Evolutionary conservation across 371 early-diverging fungal species (phyloP).

Genomic region (Batrachochytrium dendrobatidis): DNA sequence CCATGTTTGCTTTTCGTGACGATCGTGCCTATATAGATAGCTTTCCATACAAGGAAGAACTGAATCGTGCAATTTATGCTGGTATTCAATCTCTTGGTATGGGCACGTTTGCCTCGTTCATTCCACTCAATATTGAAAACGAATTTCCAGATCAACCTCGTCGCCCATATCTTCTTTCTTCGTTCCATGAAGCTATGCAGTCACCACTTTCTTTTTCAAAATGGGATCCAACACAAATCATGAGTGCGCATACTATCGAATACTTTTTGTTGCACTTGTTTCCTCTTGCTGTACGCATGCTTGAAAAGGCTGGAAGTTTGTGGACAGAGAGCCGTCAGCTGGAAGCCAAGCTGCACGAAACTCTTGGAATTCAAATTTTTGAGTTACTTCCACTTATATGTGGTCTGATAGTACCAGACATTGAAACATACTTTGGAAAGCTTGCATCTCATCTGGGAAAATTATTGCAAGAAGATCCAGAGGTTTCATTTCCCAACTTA

Average conservation of each 20-base stretch:
- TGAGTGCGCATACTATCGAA: slow-evolving; percentile 65
- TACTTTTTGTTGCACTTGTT: slow-evolving; percentile 64
- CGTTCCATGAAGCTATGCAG: slow-evolving; percentile 29
- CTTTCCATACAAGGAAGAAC: slow-evolving; percentile 76
- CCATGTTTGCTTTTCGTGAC: slow-evolving; percentile 73
- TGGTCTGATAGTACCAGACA: slow-evolving; percentile 64
- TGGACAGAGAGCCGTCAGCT: slow-evolving; percentile 46
- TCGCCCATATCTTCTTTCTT: slow-evolving; percentile 39
- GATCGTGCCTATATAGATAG: slow-evolving; percentile 48
- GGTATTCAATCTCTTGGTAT: slow-evolving; percentile 79
- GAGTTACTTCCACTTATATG: slow-evolving; percentile 79
- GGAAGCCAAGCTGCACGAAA: slow-evolving; percentile 81
- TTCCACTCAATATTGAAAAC: slow-evolving; percentile 77
- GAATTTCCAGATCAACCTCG: slow-evolving; percentile 26
- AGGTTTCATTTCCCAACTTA: slow-evolving; percentile 38
- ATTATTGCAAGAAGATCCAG: slow-evolving; percentile 36
- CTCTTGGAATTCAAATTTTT: slow-evolving; percentile 85
- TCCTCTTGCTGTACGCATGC: slow-evolving; percentile 71
- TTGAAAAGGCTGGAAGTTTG: slow-evolving; percentile 56
- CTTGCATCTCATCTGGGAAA: slow-evolving; percentile 28
- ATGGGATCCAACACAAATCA: neutral
- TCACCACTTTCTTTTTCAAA: slow-evolving; percentile 8
- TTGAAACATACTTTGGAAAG: slow-evolving; percentile 25
- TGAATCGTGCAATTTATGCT: slow-evolving; percentile 72
- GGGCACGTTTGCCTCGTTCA: slow-evolving; percentile 59